Conservation (phyloP, 1,284 basidiomycete genomes). For the Apiotrichum akiyoshidainum region DNA sequence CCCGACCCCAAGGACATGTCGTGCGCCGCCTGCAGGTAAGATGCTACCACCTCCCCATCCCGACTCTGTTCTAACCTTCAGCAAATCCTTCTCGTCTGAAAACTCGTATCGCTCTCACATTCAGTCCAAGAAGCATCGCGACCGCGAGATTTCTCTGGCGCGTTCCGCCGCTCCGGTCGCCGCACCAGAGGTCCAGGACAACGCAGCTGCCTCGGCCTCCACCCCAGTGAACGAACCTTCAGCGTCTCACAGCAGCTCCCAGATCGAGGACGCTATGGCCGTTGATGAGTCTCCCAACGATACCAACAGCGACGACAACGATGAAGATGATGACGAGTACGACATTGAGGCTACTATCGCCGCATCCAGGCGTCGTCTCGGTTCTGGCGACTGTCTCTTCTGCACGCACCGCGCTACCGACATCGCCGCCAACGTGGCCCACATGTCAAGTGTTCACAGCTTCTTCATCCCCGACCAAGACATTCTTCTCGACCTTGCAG, state of each 20-base stretch:
- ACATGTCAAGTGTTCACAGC: conserved; percentile 85
- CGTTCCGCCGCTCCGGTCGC: not conserved
- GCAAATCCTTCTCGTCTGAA: conserved; percentile 84
- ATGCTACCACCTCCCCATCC: not conserved
- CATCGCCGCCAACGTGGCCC: conserved; percentile 68
- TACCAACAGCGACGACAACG: not conserved
- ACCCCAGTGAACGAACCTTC: not conserved
- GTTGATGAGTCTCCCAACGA: not conserved
- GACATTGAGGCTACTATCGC: conserved; percentile 74
- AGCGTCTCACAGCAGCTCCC: not conserved
- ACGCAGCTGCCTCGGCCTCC: not conserved
- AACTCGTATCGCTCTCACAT: conserved; percentile 87
- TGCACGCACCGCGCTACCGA: conserved; percentile 61
- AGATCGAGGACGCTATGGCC: not conserved
- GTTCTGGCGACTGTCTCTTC: conserved; percentile 76
- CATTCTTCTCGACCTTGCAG: conserved; percentile 77
- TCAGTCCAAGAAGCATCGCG: conserved; percentile 85
- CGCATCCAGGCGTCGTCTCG: conserved; percentile 62
- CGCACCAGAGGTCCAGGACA: not conserved
- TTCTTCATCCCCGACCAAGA: conserved; percentile 97
- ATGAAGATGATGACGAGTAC: conserved; percentile 50
- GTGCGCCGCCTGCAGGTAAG: conserved; percentile 80
- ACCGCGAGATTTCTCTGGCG: conserved; percentile 58
- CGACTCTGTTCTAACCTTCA: conserved; percentile 41
- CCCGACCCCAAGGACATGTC: conserved; percentile 62